These are phyloP conservation scores for Prunus davidiana DNA, from an alignment of 306 rosid genomes.

Conservation along the genomic window DNA sequence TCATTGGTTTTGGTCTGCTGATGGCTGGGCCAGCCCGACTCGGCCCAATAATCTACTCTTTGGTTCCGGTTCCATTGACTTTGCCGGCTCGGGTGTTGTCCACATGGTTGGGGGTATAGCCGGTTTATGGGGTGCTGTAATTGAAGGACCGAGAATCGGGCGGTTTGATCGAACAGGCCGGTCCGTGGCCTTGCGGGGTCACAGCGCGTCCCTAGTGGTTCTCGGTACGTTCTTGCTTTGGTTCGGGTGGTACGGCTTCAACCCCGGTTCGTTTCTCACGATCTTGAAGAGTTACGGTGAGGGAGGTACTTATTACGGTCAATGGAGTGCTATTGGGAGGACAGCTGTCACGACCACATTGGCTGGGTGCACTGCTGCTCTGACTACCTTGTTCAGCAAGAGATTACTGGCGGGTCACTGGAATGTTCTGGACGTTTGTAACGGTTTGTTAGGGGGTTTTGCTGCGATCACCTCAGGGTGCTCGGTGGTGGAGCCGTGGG, in stretches of 20 bases:
- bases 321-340: slow-evolving; percentile 80
- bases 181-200: slow-evolving; percentile 61
- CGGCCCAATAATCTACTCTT: slow-evolving; percentile 30
- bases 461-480: slow-evolving; percentile 78
- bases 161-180: slow-evolving; percentile 59
- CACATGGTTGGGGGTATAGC: slow-evolving; percentile 88
- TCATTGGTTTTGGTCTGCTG: slow-evolving; percentile 72
- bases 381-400: slow-evolving; percentile 62
- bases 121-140: slow-evolving; percentile 69
- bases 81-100: slow-evolving; percentile 70
- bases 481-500: slow-evolving; percentile 81
- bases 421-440: slow-evolving; percentile 78
- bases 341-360: slow-evolving; percentile 81
- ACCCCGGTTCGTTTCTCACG: slow-evolving; percentile 69
- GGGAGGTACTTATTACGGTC: slow-evolving; percentile 44
- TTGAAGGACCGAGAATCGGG: slow-evolving; percentile 83
- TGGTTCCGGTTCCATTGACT: slow-evolving; percentile 59
- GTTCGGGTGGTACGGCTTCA: slow-evolving; percentile 92
- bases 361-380: slow-evolving; percentile 70
- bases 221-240: slow-evolving; percentile 69
- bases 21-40: slow-evolving; percentile 71
- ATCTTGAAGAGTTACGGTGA: slow-evolving; percentile 42
- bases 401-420: slow-evolving; percentile 69
- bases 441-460: slow-evolving; percentile 72
- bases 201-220: slow-evolving; percentile 65